phyloP scores from a whole-genome alignment of 2,329 filamentous ascomycete species.

The Neonectria punicea region DNA sequence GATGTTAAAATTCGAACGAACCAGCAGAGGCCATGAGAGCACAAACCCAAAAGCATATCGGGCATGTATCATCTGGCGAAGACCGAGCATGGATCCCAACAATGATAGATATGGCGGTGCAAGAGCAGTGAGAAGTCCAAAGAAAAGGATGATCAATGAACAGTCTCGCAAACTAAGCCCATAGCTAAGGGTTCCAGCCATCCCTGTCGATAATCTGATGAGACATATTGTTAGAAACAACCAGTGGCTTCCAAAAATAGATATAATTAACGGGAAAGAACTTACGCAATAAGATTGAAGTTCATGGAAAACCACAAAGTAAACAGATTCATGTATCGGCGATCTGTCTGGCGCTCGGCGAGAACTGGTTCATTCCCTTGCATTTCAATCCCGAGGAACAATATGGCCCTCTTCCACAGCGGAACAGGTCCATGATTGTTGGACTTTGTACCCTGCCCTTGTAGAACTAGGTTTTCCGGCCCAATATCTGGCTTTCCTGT shows the following conservation, averaged over 20 bases:
- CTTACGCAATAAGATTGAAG: background rate
- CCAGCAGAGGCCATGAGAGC: rapidly evolving
- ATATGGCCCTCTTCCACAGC: background rate
- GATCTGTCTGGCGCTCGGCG: background rate
- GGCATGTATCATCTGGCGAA: background rate
- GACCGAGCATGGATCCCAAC: background rate
- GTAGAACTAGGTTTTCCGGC: background rate
- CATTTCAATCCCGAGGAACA: background rate
- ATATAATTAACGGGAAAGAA: background rate
- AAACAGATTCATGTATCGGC: background rate
- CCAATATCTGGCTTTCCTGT: background rate
- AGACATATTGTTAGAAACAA: background rate
- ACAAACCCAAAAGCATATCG: background rate
- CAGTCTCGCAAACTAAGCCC: background rate
- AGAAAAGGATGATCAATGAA: background rate
- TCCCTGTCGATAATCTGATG: background rate
- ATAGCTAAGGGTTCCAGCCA: background rate
- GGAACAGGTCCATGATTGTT: background rate
- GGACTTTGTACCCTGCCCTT: background rate
- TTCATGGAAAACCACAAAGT: background rate
- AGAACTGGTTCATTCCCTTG: background rate
- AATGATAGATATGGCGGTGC: background rate
- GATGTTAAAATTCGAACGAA: background rate
- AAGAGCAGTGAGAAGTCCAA: background rate
- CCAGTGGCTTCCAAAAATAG: background rate